phyloP scores from a whole-genome alignment of 116 monocot species.

The Posidonia oceanica region DNA sequence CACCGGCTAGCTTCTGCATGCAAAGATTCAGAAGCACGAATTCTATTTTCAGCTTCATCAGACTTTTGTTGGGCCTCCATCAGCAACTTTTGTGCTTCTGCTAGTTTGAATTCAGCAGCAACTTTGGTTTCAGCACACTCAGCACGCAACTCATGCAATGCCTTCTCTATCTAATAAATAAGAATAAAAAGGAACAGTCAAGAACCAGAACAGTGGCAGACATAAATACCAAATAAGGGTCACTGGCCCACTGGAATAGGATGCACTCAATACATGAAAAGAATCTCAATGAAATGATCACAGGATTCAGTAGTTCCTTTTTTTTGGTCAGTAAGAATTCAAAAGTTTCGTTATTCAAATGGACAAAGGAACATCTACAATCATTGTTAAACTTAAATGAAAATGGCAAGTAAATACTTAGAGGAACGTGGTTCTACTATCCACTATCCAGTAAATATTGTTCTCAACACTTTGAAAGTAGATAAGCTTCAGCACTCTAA shows the following conservation, averaged over 20 bases:
- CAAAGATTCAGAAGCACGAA: conserved; percentile 41
- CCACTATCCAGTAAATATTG: background rate
- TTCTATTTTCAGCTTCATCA: conserved; percentile 70
- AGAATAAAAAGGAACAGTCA: background rate
- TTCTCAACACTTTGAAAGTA: no score
- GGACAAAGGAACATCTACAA: no score
- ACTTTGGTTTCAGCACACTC: conserved; percentile 82
- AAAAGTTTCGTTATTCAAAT: no score
- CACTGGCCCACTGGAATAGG: no score
- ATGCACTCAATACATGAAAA: background rate
- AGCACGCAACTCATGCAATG: conserved; percentile 73
- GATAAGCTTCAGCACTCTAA: no score
- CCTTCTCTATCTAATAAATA: conserved; percentile 69
- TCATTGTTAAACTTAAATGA: no score
- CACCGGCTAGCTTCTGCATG: conserved; percentile 57
- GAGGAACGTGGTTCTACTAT: no score
- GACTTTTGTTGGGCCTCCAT: conserved; percentile 47
- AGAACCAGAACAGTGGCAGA: background rate
- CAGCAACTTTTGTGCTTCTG: conserved; percentile 52
- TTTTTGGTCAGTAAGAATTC: no score
- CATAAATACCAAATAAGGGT: background rate
- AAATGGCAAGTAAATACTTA: no score
- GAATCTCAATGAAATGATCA: no score
- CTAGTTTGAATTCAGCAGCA: conserved; percentile 61
- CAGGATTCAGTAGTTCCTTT: no score